Conservation (phyloP, 495 filamentous ascomycete genomes). For the Neurospora sp. region DNA sequence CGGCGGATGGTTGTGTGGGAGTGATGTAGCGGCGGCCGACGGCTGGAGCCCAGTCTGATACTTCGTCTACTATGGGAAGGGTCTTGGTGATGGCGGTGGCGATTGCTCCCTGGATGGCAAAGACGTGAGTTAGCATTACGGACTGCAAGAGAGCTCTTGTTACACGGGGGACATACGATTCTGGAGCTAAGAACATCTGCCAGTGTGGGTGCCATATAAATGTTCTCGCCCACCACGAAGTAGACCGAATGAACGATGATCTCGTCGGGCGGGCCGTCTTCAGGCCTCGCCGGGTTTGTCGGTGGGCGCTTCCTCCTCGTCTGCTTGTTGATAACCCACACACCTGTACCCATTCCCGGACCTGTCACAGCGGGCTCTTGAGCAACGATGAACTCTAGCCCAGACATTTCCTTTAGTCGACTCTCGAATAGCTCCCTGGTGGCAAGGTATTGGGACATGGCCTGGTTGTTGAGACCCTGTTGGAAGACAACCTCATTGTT, state of each 20-base stretch:
- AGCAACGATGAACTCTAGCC: slow-evolving; percentile 72
- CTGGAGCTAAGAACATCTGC: slow-evolving; percentile 65
- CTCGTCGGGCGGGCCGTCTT: slow-evolving; percentile 46
- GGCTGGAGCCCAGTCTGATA: slow-evolving; percentile 64
- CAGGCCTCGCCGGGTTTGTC: neutral
- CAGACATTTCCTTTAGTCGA: slow-evolving; percentile 65
- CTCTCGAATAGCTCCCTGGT: slow-evolving; percentile 74
- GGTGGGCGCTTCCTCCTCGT: slow-evolving; percentile 47
- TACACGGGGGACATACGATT: slow-evolving; percentile 44
- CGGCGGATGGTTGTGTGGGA: slow-evolving; percentile 31
- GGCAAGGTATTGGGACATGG: slow-evolving; percentile 45
- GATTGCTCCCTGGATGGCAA: slow-evolving; percentile 35
- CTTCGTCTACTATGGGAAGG: slow-evolving; percentile 40
- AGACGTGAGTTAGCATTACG: neutral
- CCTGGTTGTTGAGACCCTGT: slow-evolving; percentile 63
- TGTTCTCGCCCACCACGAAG: slow-evolving; percentile 73
- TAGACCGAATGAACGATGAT: slow-evolving; percentile 66
- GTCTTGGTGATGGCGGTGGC: slow-evolving; percentile 61
- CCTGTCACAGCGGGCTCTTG: slow-evolving; percentile 62
- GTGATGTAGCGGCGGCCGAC: slow-evolving; percentile 59
- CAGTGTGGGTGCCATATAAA: slow-evolving; percentile 83
- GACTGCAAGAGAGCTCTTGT: neutral
- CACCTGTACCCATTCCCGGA: slow-evolving; percentile 52
- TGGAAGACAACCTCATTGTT: slow-evolving; percentile 73
- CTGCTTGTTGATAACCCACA: slow-evolving; percentile 94